phyloP scores from a whole-genome alignment of 768 basidiomycete genomes.

The Mycena olivaceomarginata region DNA sequence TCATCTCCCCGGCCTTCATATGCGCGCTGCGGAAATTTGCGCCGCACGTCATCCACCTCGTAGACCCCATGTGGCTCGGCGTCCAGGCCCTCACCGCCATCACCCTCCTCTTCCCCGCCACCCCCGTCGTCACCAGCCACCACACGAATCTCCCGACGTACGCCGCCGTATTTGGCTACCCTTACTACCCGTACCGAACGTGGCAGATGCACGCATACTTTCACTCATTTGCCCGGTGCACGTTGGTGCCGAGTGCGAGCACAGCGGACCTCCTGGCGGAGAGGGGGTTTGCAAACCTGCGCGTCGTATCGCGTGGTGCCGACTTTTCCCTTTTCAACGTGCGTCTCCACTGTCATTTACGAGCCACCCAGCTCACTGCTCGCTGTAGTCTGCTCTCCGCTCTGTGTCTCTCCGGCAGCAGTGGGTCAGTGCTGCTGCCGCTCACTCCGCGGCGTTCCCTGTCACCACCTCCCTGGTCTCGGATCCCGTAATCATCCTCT shows the following conservation, averaged over 20 bases:
- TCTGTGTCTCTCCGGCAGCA: too few species aligned
- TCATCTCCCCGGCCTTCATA: slow-evolving; percentile 39
- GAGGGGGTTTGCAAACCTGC: background rate
- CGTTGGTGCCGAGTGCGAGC: slow-evolving; percentile 26
- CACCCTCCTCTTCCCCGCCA: slow-evolving; percentile 52
- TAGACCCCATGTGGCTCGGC: slow-evolving; percentile 47
- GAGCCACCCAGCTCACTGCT: too few species aligned
- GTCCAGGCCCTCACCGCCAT: slow-evolving; percentile 53
- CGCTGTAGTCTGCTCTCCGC: too few species aligned
- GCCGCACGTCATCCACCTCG: slow-evolving; percentile 65
- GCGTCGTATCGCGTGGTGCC: slow-evolving; percentile 19
- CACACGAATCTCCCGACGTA: slow-evolving; percentile 46
- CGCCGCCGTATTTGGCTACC: slow-evolving; percentile 41
- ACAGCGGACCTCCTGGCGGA: background rate
- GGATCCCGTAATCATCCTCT: too few species aligned
- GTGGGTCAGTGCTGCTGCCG: too few species aligned
- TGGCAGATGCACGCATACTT: background rate
- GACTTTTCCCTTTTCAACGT: slow-evolving; percentile 8
- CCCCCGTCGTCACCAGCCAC: slow-evolving; percentile 33
- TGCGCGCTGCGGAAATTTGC: slow-evolving; percentile 31
- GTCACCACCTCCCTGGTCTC: too few species aligned
- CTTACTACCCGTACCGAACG: slow-evolving; percentile 23
- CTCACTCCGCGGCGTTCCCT: too few species aligned
- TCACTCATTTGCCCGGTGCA: too few species aligned
- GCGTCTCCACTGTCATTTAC: background rate